Percentiles rank a stretch among this genome's conserved stretches.
phyloP scores from a whole-genome alignment of 2,329 filamentous ascomycete genomes.

The Nothophaeocryptopus gaeumannii region DNA sequence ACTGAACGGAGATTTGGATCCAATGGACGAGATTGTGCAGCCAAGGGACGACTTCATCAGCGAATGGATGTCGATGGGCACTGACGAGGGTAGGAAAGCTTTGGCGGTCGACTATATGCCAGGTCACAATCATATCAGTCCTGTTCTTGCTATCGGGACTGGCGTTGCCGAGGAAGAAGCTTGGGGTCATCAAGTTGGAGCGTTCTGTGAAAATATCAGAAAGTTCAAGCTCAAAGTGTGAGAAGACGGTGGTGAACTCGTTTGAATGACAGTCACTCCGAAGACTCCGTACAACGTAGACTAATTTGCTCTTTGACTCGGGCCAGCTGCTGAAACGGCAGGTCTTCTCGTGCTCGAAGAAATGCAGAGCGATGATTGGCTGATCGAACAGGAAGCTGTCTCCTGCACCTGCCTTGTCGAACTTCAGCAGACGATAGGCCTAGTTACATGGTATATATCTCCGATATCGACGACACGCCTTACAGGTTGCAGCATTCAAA shows the following conservation, averaged over 20 bases:
- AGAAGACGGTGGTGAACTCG: too few relatives aligned
- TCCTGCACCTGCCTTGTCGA: conserved; percentile 10
- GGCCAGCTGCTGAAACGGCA: too few relatives aligned
- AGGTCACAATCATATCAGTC: conserved; percentile 31
- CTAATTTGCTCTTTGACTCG: too few relatives aligned
- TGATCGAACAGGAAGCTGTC: conserved; percentile 5
- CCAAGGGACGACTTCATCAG: conserved; percentile 26
- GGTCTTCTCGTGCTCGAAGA: too few relatives aligned
- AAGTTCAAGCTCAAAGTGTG: conserved; percentile 6
- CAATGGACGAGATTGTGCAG: conserved; percentile 26
- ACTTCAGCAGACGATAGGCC: conserved; percentile 4
- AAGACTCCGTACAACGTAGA: too few relatives aligned
- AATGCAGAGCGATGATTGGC: background rate
- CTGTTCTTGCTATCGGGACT: conserved; percentile 22
- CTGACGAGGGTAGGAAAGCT: conserved; percentile 15
- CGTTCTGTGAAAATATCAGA: conserved; percentile 25
- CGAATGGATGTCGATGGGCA: conserved; percentile 21
- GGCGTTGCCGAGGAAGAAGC: conserved; percentile 27
- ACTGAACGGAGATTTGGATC: conserved; percentile 28
- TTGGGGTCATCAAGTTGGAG: conserved; percentile 26
- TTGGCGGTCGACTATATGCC: conserved; percentile 25
- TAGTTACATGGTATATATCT: background rate
- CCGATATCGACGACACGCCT: background rate
- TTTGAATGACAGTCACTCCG: too few relatives aligned
- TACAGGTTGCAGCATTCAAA: background rate